Percentiles rank a stretch among this genome's conserved stretches.
Conservation (phyloP, 2,329 filamentous ascomycete genomes). For the Neoarthrinium moseri region DNA sequence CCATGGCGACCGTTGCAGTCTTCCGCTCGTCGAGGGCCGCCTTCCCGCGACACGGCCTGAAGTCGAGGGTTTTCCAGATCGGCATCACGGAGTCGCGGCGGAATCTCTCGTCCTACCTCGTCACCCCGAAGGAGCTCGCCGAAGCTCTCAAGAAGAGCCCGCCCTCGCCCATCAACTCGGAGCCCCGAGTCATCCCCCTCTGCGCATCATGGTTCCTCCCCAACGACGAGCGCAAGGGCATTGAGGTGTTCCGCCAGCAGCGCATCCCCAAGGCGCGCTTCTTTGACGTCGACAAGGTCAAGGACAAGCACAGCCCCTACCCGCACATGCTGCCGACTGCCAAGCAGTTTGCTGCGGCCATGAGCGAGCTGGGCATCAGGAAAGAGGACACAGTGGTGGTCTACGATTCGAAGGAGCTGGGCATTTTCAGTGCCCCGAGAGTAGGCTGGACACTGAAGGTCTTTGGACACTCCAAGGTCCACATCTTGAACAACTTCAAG, state of each 20-base stretch:
- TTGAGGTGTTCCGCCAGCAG: conserved; percentile 75
- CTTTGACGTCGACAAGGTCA: conserved; percentile 92
- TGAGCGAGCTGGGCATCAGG: conserved; percentile 84
- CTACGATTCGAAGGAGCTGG: conserved; percentile 87
- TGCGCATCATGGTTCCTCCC: conserved; percentile 97
- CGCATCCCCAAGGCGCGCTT: conserved; percentile 90
- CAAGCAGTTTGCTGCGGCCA: conserved; percentile 78
- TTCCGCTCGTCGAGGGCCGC: conserved; percentile 40
- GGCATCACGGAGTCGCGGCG: conserved; percentile 40
- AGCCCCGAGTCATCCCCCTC: conserved; percentile 81
- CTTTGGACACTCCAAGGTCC: conserved; percentile 86
- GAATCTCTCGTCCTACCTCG: conserved; percentile 76
- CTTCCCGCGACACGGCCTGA: conserved; percentile 35
- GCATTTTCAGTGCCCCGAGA: conserved; percentile 90
- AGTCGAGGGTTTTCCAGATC: conserved; percentile 23
- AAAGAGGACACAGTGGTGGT: conserved; percentile 89
- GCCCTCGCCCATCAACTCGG: conserved; percentile 73
- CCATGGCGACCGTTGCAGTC: conserved; percentile 43
- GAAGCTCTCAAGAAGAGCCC: conserved; percentile 82
- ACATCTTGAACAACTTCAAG: conserved; percentile 93
- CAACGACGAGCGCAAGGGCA: conserved; percentile 81
- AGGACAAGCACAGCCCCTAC: conserved; percentile 84
- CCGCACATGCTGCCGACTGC: conserved; percentile 93
- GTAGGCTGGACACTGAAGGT: conserved; percentile 91
- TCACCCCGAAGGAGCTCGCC: conserved; percentile 79